phyloP scores from a whole-genome alignment of 2,329 filamentous ascomycete genomes.

The Sclerotinia sclerotiorum region DNA sequence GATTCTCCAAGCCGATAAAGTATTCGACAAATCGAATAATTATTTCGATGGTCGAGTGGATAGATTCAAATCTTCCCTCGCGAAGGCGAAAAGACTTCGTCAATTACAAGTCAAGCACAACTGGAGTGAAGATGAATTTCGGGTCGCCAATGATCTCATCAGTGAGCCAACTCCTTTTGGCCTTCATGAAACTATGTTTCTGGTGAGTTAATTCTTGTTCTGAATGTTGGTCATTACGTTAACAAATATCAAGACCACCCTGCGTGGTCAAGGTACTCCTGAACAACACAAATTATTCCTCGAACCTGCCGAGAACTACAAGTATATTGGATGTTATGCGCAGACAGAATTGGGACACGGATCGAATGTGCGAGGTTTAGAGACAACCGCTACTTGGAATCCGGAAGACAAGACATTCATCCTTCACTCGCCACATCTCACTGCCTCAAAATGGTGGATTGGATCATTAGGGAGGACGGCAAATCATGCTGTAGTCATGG shows the following conservation, averaged over 20 bases:
- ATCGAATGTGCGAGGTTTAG: conserved; percentile 66
- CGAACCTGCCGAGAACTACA: conserved; percentile 65
- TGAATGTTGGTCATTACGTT: conserved; percentile 1
- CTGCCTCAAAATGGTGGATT: conserved; percentile 83
- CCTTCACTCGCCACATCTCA: conserved; percentile 71
- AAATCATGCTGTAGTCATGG: conserved; percentile 77
- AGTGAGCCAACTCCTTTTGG: conserved; percentile 73
- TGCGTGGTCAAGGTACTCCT: conserved; percentile 68
- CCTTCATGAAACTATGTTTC: conserved; percentile 69
- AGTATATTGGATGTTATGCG: conserved; percentile 76
- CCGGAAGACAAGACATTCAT: conserved; percentile 71
- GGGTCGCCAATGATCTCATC: conserved; percentile 65
- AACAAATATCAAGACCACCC: conserved; percentile 53
- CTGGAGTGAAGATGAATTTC: conserved; percentile 65
- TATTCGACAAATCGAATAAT: conserved; percentile 78
- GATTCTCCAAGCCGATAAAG: conserved; percentile 64
- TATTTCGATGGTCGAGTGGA: conserved; percentile 71
- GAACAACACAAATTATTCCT: conserved; percentile 74
- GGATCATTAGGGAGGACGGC: conserved; percentile 74
- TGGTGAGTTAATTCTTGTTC: conserved; percentile 46
- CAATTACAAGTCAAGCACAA: conserved; percentile 65
- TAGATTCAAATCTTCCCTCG: conserved; percentile 67
- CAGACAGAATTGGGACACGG: conserved; percentile 81
- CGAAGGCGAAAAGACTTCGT: conserved; percentile 67
- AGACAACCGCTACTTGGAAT: conserved; percentile 60